Evolutionary conservation across 176 grass and related monocot species (phyloP), one percentile per base, ranked within the genome.

Genomic region (Bolboschoenus planiculmis): DNA sequence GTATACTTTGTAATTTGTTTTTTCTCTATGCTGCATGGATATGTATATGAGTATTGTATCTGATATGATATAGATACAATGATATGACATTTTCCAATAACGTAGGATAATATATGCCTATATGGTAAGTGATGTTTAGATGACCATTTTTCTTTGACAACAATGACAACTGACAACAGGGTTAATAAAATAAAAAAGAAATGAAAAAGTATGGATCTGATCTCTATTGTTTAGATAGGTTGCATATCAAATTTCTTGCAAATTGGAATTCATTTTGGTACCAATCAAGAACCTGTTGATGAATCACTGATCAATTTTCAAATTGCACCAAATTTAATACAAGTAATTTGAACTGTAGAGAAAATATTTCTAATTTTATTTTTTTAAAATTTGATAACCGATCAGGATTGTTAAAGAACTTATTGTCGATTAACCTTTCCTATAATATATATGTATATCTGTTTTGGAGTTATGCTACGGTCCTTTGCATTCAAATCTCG

Each of bases 1-100:
- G 44, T 76, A 67, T 64, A 82, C 15, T 64, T 29, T 35, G 7
- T 79, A 20, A 34, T 79, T 36, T 80, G 18, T 80, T 56, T 50
- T n/a, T 80, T 80, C 36, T 55, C 4, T 21, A 13, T 58, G 47
- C n/a, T 79, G 50, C 13, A 79, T 56, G 35, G 30, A 79, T 23
- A 57, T 20, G 9, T 3, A 34, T 58, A 79, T 4, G 30, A 79
- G 1, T 56, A 55, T 55, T 56, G 3, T 36, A 57, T 79, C 68
- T 73, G n/a, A 73, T 46, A 47, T 73, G 40, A 27, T 73, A 64
- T 8, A n/a, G n/a, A n/a, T n/a, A n/a, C n/a, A 18, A 24, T 4
- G 30, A 33, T 7, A 64, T 34, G 29, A 34, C 10, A 27, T 47
- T 73, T 8, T 73, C 16, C 11, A 11, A 43, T 24, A 71, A 71